phyloP scores from a whole-genome alignment of 768 basidiomycete species.

The Postia placenta region DNA sequence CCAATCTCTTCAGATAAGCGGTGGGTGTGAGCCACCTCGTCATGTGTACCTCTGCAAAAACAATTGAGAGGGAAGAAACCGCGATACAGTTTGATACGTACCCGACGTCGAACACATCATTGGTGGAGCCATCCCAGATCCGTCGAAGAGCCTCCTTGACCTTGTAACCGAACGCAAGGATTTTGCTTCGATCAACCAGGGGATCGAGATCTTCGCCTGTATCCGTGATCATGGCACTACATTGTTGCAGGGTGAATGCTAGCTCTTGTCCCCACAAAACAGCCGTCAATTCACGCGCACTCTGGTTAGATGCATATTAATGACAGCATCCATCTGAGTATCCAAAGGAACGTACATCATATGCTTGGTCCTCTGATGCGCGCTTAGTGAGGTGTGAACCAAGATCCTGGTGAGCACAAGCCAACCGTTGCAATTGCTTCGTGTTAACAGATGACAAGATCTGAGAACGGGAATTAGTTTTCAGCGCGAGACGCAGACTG shows the following conservation, averaged over 20 bases:
- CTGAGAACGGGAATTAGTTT: slow-evolving; percentile 27
- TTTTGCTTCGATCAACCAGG: slow-evolving; percentile 22
- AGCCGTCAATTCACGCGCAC: slow-evolving; percentile 75
- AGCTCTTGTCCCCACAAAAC: slow-evolving; percentile 82
- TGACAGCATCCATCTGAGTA: neutral
- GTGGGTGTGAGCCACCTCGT: slow-evolving; percentile 66
- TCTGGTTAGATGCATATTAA: slow-evolving; percentile 40
- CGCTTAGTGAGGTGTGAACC: slow-evolving; percentile 62
- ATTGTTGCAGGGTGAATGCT: slow-evolving; percentile 57
- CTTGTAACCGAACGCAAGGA: slow-evolving; percentile 45
- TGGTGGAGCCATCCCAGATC: slow-evolving; percentile 65
- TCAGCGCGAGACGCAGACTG: neutral
- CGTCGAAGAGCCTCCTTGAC: slow-evolving; percentile 60
- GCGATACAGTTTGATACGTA: slow-evolving; percentile 27
- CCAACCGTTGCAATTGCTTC: slow-evolving; percentile 50
- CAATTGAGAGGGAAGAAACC: neutral
- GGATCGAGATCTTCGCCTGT: slow-evolving; percentile 32
- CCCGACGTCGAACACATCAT: slow-evolving; percentile 82
- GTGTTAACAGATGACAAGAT: slow-evolving; percentile 45
- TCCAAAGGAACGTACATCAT: slow-evolving; percentile 48
- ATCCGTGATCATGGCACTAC: slow-evolving; percentile 44
- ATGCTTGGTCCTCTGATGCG: slow-evolving; percentile 74
- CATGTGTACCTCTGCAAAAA: slow-evolving; percentile 48
- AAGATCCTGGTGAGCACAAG: slow-evolving; percentile 60
- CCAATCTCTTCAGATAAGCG: slow-evolving; percentile 71